phyloP scores from a whole-genome alignment of 2,329 filamentous ascomycete genomes.

The Phyllosticta citribraziliensis region DNA sequence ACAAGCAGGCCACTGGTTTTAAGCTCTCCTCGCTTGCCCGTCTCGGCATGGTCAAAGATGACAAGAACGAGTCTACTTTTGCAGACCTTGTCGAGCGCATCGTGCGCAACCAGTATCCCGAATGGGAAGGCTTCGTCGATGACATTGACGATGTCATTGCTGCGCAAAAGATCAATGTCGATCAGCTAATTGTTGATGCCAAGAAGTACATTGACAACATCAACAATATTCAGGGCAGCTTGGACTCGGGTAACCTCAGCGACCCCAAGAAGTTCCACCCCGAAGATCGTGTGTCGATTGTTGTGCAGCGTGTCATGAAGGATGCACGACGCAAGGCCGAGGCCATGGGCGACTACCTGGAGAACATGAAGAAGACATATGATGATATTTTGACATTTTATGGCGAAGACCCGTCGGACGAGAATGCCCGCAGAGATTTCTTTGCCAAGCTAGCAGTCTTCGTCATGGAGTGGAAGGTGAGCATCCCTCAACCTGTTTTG shows the following conservation, averaged over 20 bases:
- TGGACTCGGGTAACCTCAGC: conserved; percentile 88
- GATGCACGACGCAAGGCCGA: conserved; percentile 92
- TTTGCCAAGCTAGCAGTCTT: conserved; percentile 89
- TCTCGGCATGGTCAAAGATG: conserved; percentile 95
- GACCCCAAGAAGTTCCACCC: conserved; percentile 98
- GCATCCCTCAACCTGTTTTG: conserved; percentile 13
- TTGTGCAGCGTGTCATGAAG: conserved; percentile 92
- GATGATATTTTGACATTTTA: conserved; percentile 96
- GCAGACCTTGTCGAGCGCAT: conserved; percentile 94
- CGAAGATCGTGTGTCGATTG: conserved; percentile 83
- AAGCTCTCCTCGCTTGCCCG: conserved; percentile 91
- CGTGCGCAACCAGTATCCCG: conserved; percentile 89
- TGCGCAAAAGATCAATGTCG: conserved; percentile 87
- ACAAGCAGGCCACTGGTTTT: conserved; percentile 96
- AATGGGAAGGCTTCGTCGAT: conserved; percentile 81
- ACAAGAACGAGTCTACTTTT: conserved; percentile 95
- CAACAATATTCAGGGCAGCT: conserved; percentile 81
- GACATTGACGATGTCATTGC: conserved; percentile 74
- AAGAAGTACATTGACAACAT: conserved; percentile 92
- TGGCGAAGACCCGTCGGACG: conserved; percentile 84
- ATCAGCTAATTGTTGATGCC: conserved; percentile 78
- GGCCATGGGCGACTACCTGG: conserved; percentile 86
- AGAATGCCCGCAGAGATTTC: conserved; percentile 89
- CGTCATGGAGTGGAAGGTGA: conserved; percentile 79
- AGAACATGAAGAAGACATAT: conserved; percentile 84